Evolutionary conservation across 305 asterid species (phyloP).

Genomic region (Fraxinus nigra): DNA sequence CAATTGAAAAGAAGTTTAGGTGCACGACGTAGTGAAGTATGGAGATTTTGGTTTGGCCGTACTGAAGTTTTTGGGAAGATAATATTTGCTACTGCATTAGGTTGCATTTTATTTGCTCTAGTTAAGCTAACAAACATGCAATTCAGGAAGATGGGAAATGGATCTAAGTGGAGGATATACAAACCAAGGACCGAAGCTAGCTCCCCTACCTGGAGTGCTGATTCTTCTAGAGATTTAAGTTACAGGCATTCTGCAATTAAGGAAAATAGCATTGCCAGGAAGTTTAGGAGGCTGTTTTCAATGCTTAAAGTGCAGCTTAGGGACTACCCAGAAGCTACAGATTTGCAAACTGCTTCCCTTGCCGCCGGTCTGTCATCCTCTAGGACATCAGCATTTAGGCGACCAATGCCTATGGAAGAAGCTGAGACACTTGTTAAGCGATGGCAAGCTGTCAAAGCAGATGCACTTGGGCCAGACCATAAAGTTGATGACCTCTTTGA

Average conservation of each 20-base stretch:
- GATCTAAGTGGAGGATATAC: constrained; percentile 43
- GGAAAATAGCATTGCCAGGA: constrained; percentile 40
- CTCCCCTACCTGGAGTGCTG: constrained; percentile 34
- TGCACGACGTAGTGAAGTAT: constrained; percentile 50
- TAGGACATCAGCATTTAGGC: constrained; percentile 45
- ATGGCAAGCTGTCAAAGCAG: constrained; percentile 91
- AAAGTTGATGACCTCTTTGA: constrained; percentile 58
- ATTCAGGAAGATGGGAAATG: constrained; percentile 50
- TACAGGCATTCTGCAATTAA: constrained; percentile 26
- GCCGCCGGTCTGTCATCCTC: constrained; percentile 64
- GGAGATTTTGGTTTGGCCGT: constrained; percentile 55
- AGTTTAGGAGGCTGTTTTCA: constrained; percentile 53
- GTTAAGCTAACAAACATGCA: constrained; percentile 51
- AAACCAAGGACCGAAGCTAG: constrained; percentile 36
- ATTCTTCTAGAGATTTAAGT: constrained; percentile 43
- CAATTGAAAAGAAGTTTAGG: constrained; percentile 80
- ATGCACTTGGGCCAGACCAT: constrained; percentile 87
- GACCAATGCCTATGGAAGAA: constrained; percentile 78
- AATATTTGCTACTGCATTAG: constrained; percentile 58
- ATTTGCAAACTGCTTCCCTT: constrained; percentile 48
- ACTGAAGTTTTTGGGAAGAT: constrained; percentile 52
- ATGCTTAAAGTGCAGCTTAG: constrained; percentile 39
- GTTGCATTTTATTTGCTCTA: constrained; percentile 56
- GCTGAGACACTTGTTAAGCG: constrained; percentile 88
- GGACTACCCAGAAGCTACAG: constrained; percentile 44